phyloP scores from a whole-genome alignment of 345 rosid genomes.

The Eucalyptus coolabah region DNA sequence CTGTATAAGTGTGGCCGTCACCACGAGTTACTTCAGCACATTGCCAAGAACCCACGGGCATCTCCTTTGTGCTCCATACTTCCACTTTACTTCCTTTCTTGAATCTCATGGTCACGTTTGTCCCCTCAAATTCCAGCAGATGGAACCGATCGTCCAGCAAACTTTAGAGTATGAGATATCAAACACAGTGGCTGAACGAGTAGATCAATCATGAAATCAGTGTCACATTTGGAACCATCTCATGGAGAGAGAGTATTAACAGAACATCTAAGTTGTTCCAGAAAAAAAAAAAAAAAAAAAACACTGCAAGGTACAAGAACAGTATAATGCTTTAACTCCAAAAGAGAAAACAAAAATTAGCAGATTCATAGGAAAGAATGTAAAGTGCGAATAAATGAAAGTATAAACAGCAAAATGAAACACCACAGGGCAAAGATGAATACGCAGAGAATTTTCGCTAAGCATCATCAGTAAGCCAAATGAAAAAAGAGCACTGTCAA shows the following conservation, averaged over 20 bases:
- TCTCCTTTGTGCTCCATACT: constrained; percentile 41
- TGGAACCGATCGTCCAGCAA: not conserved
- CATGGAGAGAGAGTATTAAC: not conserved
- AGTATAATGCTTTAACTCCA: not conserved
- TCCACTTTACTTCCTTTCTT: constrained; percentile 58
- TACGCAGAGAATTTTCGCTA: not conserved
- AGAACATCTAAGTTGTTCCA: not conserved
- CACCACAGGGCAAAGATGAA: not conserved
- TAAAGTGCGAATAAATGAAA: not conserved
- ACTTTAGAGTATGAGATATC: not conserved
- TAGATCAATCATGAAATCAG: not conserved
- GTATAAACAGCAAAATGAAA: not conserved
- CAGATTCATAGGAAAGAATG: not conserved
- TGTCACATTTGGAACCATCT: not conserved
- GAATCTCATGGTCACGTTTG: constrained; percentile 28
- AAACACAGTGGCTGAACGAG: not conserved
- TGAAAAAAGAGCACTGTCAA: not conserved
- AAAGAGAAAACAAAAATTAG: not conserved
- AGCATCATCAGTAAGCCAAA: not conserved
- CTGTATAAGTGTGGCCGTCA: constrained; percentile 43
- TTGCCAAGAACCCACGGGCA: constrained; percentile 63
- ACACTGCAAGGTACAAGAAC: not conserved
- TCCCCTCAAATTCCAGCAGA: not conserved
- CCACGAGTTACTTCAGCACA: constrained; percentile 54
- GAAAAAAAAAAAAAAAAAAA: not conserved